phyloP scores from a whole-genome alignment of 495 filamentous ascomycete species.

The Rostrohypoxylon terebratum region DNA sequence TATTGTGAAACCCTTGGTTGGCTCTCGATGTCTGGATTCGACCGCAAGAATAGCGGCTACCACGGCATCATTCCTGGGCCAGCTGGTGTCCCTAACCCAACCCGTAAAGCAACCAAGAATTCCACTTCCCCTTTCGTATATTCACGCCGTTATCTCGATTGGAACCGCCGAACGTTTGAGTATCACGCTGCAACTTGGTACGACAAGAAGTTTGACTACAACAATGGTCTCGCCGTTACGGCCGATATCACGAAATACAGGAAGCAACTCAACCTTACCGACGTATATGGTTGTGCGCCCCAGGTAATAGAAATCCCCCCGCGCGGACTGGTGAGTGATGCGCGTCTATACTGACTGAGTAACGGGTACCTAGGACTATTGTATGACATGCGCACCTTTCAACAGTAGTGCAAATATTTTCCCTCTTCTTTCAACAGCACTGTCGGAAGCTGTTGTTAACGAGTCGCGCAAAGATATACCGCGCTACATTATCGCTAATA shows the following conservation, averaged over 20 bases:
- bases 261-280: conserved; percentile 69
- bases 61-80: conserved; percentile 49
- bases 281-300: conserved; percentile 78
- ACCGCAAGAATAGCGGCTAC: conserved; percentile 46
- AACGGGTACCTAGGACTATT: conserved; percentile 64
- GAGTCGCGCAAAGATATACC: conserved; percentile 59
- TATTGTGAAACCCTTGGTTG: conserved; percentile 93
- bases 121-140: conserved; percentile 60
- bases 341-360: not conserved
- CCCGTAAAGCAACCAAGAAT: conserved; percentile 50
- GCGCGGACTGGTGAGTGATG: not conserved
- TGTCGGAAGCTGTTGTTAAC: conserved; percentile 68
- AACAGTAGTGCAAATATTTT: conserved; percentile 72
- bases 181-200: conserved; percentile 74
- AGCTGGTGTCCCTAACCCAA: conserved; percentile 60
- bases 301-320: conserved; percentile 42
- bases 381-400: conserved; percentile 74
- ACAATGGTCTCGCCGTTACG: conserved; percentile 74
- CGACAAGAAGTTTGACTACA: conserved; percentile 71
- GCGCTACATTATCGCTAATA: conserved; percentile 77
- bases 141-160: conserved; percentile 83
- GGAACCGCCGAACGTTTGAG: conserved; percentile 81
- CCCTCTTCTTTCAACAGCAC: conserved; percentile 70
- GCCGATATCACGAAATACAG: conserved; percentile 71
- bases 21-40: conserved; percentile 78